Evolutionary conservation across 2,329 filamentous ascomycete species (phyloP).

Genomic region (Trichoderma sp.): DNA sequence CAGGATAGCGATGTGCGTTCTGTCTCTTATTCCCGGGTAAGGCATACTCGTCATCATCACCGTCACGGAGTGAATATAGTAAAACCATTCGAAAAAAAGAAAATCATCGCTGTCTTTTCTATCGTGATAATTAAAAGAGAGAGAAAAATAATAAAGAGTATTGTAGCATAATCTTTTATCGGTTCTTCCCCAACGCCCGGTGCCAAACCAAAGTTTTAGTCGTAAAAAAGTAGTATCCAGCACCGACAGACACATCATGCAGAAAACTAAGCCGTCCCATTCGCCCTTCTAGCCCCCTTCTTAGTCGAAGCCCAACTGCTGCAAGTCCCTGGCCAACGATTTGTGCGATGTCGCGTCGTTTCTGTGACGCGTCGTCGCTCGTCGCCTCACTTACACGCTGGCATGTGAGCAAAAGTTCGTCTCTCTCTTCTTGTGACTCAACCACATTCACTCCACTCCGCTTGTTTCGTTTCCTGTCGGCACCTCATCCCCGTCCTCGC

Average conservation of each 20-base stretch:
- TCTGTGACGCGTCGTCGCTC: constrained; percentile 12
- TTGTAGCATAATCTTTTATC: constrained; percentile 10
- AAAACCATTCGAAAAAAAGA: background rate
- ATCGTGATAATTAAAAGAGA: constrained; percentile 10
- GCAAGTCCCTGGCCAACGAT: constrained; percentile 5
- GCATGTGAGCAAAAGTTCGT: background rate
- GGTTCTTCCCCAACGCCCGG: constrained; percentile 8
- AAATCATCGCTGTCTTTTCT: constrained; percentile 18
- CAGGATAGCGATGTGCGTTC: background rate
- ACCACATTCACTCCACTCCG: background rate
- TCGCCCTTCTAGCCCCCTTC: background rate
- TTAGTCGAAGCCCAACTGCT: background rate
- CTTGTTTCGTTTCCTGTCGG: constrained; percentile 2
- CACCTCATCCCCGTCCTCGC: background rate
- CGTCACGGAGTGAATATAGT: background rate
- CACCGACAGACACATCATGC: constrained; percentile 15
- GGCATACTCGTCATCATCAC: background rate
- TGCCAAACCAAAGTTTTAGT: background rate
- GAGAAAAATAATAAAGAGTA: background rate
- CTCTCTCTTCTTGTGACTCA: background rate
- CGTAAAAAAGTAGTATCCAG: constrained; percentile 8
- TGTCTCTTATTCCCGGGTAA: background rate
- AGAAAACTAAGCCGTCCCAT: constrained; percentile 13
- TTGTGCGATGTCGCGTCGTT: constrained; percentile 9
- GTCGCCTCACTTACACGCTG: constrained; percentile 13